These are phyloP conservation scores for Suhomyces pyralidae DNA, from an alignment of 805 yeast genomes.

Conservation along the genomic window DNA sequence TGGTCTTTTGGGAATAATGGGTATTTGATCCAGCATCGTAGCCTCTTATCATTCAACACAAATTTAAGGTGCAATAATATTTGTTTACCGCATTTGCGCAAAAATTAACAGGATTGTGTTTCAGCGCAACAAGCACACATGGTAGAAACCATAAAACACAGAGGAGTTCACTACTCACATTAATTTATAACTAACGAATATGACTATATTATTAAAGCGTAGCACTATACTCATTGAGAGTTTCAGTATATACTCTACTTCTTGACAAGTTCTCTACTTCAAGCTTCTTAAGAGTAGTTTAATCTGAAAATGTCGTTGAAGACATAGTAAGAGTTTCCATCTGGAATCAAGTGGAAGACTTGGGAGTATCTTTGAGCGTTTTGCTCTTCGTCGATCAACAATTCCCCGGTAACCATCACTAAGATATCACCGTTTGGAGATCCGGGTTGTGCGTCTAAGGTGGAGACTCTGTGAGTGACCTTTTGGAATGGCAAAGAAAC, in stretches of 20 bases:
- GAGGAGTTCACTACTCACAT: not conserved
- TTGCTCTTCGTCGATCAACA: conserved; percentile 88
- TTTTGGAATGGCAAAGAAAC: conserved; percentile 86
- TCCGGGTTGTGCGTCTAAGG: conserved; percentile 97
- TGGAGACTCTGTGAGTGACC: conserved; percentile 89
- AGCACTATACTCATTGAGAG: not conserved
- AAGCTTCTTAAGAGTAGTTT: conserved; percentile 55
- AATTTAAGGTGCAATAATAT: not conserved
- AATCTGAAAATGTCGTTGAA: conserved; percentile 96
- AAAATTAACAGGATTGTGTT: not conserved
- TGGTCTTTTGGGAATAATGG: conserved; percentile 30
- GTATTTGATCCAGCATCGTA: conserved; percentile 8
- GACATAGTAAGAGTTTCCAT: conserved; percentile 85
- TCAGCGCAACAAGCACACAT: not conserved
- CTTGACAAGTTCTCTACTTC: conserved; percentile 20
- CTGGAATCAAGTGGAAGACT: conserved; percentile 95
- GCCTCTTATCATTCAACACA: not conserved
- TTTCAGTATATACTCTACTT: not conserved
- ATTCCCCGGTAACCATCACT: conserved; percentile 97
- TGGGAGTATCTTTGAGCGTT: conserved; percentile 96
- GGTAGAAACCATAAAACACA: not conserved
- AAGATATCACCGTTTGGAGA: conserved; percentile 88
- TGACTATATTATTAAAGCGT: not conserved
- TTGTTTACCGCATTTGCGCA: conserved; percentile 1
- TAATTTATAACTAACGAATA: not conserved